These are phyloP conservation scores for Hanseniaspora occidentalis DNA, from an alignment of 805 yeast genomes.

Conservation along the genomic window DNA sequence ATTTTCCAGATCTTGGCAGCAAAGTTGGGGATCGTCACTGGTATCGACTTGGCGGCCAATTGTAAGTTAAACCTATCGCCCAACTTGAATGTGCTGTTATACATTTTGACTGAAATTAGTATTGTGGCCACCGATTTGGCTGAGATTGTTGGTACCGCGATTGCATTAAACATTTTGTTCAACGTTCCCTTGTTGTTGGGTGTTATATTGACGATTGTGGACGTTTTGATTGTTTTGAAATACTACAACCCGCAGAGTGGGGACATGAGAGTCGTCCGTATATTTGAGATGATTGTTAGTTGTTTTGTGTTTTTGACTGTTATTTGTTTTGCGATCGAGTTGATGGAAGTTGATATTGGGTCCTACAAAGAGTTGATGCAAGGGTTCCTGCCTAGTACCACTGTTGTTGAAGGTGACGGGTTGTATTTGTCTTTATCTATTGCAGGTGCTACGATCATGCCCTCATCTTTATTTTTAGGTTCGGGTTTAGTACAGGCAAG, in stretches of 20 bases:
- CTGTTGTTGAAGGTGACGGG: slow-evolving; percentile 52
- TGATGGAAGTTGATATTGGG: slow-evolving; percentile 45
- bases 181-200: slow-evolving; percentile 64
- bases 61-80: slow-evolving; percentile 66
- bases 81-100: slow-evolving; percentile 44
- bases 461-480: slow-evolving; percentile 76
- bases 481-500: slow-evolving; percentile 83
- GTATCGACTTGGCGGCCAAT: slow-evolving; percentile 79
- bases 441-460: slow-evolving; percentile 92
- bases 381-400: slow-evolving; percentile 64
- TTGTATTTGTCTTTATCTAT: slow-evolving; percentile 70
- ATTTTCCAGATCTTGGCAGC: slow-evolving; percentile 77
- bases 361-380: slow-evolving; percentile 37
- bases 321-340: slow-evolving; percentile 58
- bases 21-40: slow-evolving; percentile 87
- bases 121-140: slow-evolving; percentile 89
- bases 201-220: slow-evolving; percentile 66
- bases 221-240: slow-evolving; percentile 64
- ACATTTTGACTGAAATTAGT: slow-evolving; percentile 69
- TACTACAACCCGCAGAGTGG: slow-evolving; percentile 72
- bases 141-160: slow-evolving; percentile 90
- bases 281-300: slow-evolving; percentile 68
- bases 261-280: slow-evolving; percentile 58
- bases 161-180: slow-evolving; percentile 66
- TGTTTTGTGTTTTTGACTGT: slow-evolving; percentile 62